Evolutionary conservation across 768 basidiomycete genomes (phyloP), one percentile per base, ranked within the genome.

Genomic region (Trichaptum fuscoviolaceum): DNA sequence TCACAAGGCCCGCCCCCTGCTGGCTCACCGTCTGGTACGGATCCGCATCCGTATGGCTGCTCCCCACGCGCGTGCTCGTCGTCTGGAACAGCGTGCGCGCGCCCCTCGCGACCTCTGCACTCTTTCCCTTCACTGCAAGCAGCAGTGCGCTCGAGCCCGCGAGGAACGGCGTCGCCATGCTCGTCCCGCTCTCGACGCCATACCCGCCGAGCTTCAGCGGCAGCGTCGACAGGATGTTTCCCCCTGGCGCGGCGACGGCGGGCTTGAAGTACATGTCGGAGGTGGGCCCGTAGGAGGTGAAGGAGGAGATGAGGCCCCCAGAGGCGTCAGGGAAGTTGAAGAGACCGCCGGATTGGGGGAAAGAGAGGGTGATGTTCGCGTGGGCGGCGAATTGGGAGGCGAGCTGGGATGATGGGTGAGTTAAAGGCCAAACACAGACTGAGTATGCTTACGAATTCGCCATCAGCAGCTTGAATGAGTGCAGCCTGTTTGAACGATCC

Each of bases 241-340:
- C 84, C 7, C 85, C 85, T 0, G 84, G 84, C 7, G 85, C 82
- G 26, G 83, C 76, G 64, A 87, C 72, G 9, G 83, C 77, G 12
- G 85, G 84, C 65, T 85, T 85, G 79, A 84, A 83, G 76, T 76
- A 81, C 68, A 86, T 78, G 70, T 89, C 87, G 71, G 86, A 83
- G 4, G 84, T 80, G 1, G 87, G 87, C 1, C 88, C 88, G 66
- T 83, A 86, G 63, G 81, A 81, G 36, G 84, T 81, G 74, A 85
- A 87, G 23, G 74, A 71, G 0, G 85, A 87, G 23, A 87, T 82
- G 58, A 87, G 78, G 15, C 87, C 87, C 20, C 86, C 87, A 4
- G 76, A 73, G 12, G 82, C 77, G 67, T 85, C 82, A 20, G 83
- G 81, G 73, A 83, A 79, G 27, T 82, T 72, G 63, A 77, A 76